phyloP scores from a whole-genome alignment of 306 rosid genomes.

The Lathyrus aphaca region DNA sequence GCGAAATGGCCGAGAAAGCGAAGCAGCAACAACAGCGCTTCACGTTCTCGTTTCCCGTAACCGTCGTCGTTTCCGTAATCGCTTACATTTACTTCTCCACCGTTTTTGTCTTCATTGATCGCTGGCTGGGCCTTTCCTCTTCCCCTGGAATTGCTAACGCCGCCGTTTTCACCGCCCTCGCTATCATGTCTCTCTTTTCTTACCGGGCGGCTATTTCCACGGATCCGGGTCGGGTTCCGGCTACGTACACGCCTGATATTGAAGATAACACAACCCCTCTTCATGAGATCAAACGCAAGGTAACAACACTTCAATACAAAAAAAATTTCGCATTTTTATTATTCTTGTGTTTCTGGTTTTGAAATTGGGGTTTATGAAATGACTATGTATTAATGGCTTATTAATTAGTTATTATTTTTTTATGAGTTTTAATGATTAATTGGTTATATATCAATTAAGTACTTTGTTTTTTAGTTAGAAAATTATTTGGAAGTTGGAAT shows the following conservation, averaged over 20 bases:
- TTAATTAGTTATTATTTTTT: too few relatives aligned
- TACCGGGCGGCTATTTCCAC: conserved; percentile 57
- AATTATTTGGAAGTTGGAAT: not conserved
- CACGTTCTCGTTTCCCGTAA: conserved; percentile 64
- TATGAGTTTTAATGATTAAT: not conserved
- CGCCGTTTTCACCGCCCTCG: conserved; percentile 69
- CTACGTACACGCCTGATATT: conserved; percentile 74
- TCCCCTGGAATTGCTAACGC: conserved; percentile 90
- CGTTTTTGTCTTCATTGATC: conserved; percentile 75
- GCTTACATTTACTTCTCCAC: conserved; percentile 73
- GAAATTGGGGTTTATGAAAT: not conserved
- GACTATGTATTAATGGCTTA: too few relatives aligned
- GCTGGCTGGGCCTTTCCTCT: conserved; percentile 88
- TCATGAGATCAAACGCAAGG: conserved; percentile 99
- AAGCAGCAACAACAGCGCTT: conserved; percentile 59
- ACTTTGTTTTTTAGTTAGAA: not conserved
- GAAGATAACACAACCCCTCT: conserved; percentile 67
- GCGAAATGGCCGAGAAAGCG: conserved; percentile 57
- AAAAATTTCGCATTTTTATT: not conserved
- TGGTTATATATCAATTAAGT: not conserved
- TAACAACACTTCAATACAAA: too few relatives aligned
- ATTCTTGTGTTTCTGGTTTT: not conserved
- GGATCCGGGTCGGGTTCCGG: conserved; percentile 93
- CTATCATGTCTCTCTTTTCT: conserved; percentile 57
- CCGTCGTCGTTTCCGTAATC: conserved; percentile 64